These are phyloP conservation scores for Diaporthe longicolla DNA, from an alignment of 2,329 filamentous ascomycete species.

Conservation along the genomic window DNA sequence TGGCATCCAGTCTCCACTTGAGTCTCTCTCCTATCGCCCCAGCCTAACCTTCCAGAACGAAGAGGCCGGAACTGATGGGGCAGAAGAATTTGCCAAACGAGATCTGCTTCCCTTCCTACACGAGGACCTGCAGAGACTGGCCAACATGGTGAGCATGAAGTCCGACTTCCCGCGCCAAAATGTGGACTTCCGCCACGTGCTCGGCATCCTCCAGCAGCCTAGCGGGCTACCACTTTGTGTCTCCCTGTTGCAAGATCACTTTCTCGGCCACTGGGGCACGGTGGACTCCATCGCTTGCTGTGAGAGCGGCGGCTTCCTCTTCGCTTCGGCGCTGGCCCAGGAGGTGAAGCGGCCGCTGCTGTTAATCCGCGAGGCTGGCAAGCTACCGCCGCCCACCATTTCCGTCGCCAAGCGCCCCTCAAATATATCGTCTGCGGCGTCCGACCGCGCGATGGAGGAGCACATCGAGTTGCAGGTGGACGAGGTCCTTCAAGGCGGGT, in stretches of 20 bases:
- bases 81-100: slow-evolving; percentile 57
- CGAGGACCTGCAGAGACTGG: slow-evolving; percentile 61
- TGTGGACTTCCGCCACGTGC: slow-evolving; percentile 71
- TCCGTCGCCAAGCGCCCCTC: slow-evolving; percentile 64
- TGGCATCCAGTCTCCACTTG: background rate
- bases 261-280: slow-evolving; percentile 61
- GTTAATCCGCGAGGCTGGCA: slow-evolving; percentile 68
- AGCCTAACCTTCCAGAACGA: slow-evolving; percentile 67
- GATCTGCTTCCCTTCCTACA: slow-evolving; percentile 62
- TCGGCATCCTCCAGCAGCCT: slow-evolving; percentile 66
- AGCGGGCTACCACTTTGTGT: slow-evolving; percentile 66
- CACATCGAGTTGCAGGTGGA: slow-evolving; percentile 65
- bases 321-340: slow-evolving; percentile 64
- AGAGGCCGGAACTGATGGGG: slow-evolving; percentile 54
- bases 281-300: slow-evolving; percentile 64
- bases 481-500: slow-evolving; percentile 53
- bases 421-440: slow-evolving; percentile 64
- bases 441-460: slow-evolving; percentile 48
- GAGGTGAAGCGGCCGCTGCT: slow-evolving; percentile 59
- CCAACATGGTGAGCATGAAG: slow-evolving; percentile 63
- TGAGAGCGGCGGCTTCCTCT: slow-evolving; percentile 71
- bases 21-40: slow-evolving; percentile 51
- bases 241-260: slow-evolving; percentile 62
- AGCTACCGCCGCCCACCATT: slow-evolving; percentile 70
- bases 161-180: slow-evolving; percentile 65